Base-by-base conservation (phyloP, 2,329 filamentous ascomycete species). In the Cladophialophora exuberans region DNA sequence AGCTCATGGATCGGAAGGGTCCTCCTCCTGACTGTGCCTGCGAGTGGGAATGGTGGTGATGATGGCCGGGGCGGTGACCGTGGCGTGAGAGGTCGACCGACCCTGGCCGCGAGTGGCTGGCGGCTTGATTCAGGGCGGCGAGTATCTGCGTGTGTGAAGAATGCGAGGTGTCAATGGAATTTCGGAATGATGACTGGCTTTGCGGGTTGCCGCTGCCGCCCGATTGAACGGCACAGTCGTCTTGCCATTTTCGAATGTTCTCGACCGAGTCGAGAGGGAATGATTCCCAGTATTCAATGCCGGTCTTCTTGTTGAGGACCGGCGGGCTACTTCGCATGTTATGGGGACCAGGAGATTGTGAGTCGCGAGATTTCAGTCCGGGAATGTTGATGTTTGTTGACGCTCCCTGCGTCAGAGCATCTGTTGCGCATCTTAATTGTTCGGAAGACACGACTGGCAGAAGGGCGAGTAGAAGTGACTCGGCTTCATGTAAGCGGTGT, bases 401-500 rank as follows among this genome's bases (percentile, higher is more conserved):
- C 22, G 42, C 17, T 2, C 23, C 46, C 6, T 52, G 11, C 11
- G 38, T 25, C 23, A 57, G 49, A 2, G 52, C 35, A n/a, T 63
- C 59, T 10, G 70, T 59, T 7, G 65, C 60, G 7, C 52, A 51
- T 5, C 64, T 63, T 2, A 75, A 55, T 48, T 74, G 70, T 2
- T 64, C 49, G 30, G 70, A 61, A 1, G 69, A 63, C 20, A 72
- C 55, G 2, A 69, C 64, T 11, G 69, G 65, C 3, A 76, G 64
- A 6, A 76, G 52, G 17, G 64, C 68, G 6, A 77, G 54, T 10
- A 78, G 64, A 11, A 72, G 65, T 1, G 59, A 66, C 56, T 78
- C 75, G 0, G 74, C 76, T 42, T 74, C 70, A 39, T 70, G 67
- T 1, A 78, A 67, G 31, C 75, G 68, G 20, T 73, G 66, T 42